Evolutionary conservation across 768 basidiomycete species (phyloP).

Genomic region (Harrya chromipes): DNA sequence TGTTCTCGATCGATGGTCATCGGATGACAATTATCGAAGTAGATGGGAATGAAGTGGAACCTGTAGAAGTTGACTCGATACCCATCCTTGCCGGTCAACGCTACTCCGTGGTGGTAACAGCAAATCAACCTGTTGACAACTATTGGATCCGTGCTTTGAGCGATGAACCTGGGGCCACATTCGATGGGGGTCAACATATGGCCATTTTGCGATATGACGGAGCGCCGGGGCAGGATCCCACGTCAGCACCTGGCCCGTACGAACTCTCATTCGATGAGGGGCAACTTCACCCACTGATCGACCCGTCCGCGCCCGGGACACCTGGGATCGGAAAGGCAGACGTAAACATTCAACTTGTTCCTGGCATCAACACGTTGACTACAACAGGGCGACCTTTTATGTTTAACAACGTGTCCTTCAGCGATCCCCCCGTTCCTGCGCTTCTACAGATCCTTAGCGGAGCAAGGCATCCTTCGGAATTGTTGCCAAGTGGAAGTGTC

Average conservation of each 20-base stretch:
- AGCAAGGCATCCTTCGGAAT: slow-evolving; percentile 37
- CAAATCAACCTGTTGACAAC: slow-evolving; percentile 43
- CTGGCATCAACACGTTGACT: not conserved
- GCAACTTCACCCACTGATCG: slow-evolving; percentile 33
- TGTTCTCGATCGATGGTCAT: slow-evolving; percentile 42
- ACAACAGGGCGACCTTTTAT: not conserved
- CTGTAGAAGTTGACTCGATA: slow-evolving; percentile 39
- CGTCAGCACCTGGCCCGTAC: slow-evolving; percentile 17
- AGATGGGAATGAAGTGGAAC: slow-evolving; percentile 40
- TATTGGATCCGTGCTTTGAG: slow-evolving; percentile 50
- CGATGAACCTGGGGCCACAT: slow-evolving; percentile 27
- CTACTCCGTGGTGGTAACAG: slow-evolving; percentile 40
- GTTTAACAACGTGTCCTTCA: slow-evolving; percentile 30
- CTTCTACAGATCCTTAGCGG: slow-evolving; percentile 56
- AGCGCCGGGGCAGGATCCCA: slow-evolving; percentile 29
- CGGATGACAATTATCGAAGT: slow-evolving; percentile 47
- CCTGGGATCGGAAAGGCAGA: slow-evolving; percentile 37
- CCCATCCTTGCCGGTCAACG: slow-evolving; percentile 31
- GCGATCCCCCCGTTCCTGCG: slow-evolving; percentile 44
- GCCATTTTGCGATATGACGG: slow-evolving; percentile 47
- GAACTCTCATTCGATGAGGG: slow-evolving; percentile 34
- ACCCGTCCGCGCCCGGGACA: slow-evolving; percentile 33
- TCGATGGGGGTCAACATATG: slow-evolving; percentile 39
- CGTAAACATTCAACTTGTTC: slow-evolving; percentile 27
- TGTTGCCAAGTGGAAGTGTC: slow-evolving; percentile 48